A percentile compares a stretch with the other conserved stretches of the same genome.
Conservation (phyloP, 1,284 basidiomycete genomes). For the Cerrena zonata region DNA sequence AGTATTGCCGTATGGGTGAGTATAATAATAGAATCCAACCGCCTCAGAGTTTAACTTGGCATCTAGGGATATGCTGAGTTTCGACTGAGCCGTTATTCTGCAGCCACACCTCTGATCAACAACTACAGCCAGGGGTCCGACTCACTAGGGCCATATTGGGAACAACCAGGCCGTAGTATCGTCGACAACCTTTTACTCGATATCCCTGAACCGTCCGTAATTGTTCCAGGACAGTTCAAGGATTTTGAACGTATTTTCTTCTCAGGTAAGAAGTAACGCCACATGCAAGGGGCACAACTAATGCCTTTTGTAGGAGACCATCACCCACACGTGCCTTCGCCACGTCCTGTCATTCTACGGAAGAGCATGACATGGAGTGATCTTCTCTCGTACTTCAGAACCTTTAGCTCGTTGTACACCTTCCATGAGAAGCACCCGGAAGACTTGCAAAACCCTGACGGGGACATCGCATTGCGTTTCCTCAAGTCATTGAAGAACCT, state of each 20-base stretch:
- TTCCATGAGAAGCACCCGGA: slow-evolving; percentile 63
- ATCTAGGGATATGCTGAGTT: slow-evolving; percentile 75
- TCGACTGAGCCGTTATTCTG: slow-evolving; percentile 56
- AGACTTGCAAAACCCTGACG: slow-evolving; percentile 43
- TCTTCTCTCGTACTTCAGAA: slow-evolving; percentile 65
- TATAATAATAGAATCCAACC: too few relatives aligned
- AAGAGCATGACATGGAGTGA: slow-evolving; percentile 61
- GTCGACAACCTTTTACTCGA: slow-evolving; percentile 67
- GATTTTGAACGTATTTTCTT: slow-evolving; percentile 51
- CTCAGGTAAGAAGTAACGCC: slow-evolving; percentile 33
- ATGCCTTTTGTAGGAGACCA: slow-evolving; percentile 27
- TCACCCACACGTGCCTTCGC: slow-evolving; percentile 38
- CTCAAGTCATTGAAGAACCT: slow-evolving; percentile 45
- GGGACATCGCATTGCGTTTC: slow-evolving; percentile 63
- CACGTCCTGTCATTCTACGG: slow-evolving; percentile 51
- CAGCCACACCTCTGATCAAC: slow-evolving; percentile 54
- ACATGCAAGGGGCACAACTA: background rate
- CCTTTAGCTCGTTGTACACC: slow-evolving; percentile 67
- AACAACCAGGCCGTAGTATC: slow-evolving; percentile 75
- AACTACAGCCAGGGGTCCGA: slow-evolving; percentile 56
- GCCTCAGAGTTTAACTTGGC: background rate
- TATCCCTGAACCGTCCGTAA: slow-evolving; percentile 52
- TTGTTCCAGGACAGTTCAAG: slow-evolving; percentile 32
- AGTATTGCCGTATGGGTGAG: slow-evolving; percentile 74
- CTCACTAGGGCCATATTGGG: slow-evolving; percentile 69